These are phyloP conservation scores for Warburgia ugandensis DNA, from an alignment of 164 flowering plant genomes.

Conservation along the genomic window DNA sequence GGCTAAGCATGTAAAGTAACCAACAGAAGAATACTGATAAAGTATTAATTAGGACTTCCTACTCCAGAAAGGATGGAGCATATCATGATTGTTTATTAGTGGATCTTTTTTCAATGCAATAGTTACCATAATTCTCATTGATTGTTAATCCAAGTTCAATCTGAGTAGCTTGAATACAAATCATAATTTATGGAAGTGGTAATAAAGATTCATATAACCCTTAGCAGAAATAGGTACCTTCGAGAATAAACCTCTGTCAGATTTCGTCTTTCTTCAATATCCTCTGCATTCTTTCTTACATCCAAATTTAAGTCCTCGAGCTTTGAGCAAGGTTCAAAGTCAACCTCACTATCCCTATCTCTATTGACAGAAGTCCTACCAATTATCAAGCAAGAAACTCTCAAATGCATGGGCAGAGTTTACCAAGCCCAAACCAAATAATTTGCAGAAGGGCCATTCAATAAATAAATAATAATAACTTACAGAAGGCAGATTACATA, in stretches of 20 bases:
- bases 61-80: background rate
- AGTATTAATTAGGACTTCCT: no score
- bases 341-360: conserved; percentile 38
- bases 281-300: conserved; percentile 42
- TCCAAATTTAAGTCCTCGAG: conserved; percentile 88
- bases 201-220: background rate
- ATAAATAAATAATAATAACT: no score
- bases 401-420: conserved; percentile 5
- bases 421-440: background rate
- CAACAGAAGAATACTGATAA: no score
- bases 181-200: background rate
- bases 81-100: no score
- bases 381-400: conserved; percentile 10
- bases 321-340: conserved; percentile 82
- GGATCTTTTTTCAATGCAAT: no score
- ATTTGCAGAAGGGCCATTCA: background rate
- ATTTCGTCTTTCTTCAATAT: conserved; percentile 24
- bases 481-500: no score
- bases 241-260: conserved; percentile 21
- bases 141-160: no score
- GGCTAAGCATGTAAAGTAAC: no score
- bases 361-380: conserved; percentile 19
- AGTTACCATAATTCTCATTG: no score
- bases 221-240: conserved; percentile 31
- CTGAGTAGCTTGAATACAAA: no score